Evolutionary conservation across 345 rosid species (phyloP), one percentile per base, ranked within the genome.

Genomic region (Hibiscus trionum): DNA sequence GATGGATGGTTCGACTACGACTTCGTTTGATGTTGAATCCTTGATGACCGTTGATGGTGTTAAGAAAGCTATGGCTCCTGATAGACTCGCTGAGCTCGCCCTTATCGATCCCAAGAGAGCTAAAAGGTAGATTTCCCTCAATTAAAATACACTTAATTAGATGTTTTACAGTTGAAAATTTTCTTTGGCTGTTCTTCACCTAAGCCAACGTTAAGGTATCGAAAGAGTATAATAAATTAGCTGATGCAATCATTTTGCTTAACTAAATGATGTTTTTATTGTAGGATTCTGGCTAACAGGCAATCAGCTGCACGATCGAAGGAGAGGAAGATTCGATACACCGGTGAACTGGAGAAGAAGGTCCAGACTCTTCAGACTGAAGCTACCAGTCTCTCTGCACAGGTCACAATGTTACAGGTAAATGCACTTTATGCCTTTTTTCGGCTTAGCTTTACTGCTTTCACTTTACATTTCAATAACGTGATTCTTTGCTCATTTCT

Each of bases 361-460:
- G 98, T 94, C 66, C 98, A 90, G 85, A 94, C 98, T 15, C 97
- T 94, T 80, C 98, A 94, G 84, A 87, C 90, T 17, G 98, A 94
- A 85, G 98, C 98, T 24, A 91, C 98, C 35, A 91, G 90, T 21
- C 86, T 94, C 68, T 94, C 98, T n/a, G 98, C 98, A 2, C 97
- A 94, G 80, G 96, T 94, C 76, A 90, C 97, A 4, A 78, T 91
- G 87, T 80, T 94, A 70, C 98, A 94, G 97, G 98, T 90, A 77
- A 24, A 67, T 17, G 63, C 24, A 61, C 61, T n/a, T 33, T 35
- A 26, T 6, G 17, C 72, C 53, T 37, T 44, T 62, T 61, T 50
- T 16, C 2, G 69, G 31, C 31, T 37, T 24, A 44, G 57, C 39
- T 71, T 58, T 42, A 17, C 17, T 19, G 69, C 14, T 42, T 42